phyloP scores from a whole-genome alignment of 257 asterid genomes.

The Leptodermis oblonga region DNA sequence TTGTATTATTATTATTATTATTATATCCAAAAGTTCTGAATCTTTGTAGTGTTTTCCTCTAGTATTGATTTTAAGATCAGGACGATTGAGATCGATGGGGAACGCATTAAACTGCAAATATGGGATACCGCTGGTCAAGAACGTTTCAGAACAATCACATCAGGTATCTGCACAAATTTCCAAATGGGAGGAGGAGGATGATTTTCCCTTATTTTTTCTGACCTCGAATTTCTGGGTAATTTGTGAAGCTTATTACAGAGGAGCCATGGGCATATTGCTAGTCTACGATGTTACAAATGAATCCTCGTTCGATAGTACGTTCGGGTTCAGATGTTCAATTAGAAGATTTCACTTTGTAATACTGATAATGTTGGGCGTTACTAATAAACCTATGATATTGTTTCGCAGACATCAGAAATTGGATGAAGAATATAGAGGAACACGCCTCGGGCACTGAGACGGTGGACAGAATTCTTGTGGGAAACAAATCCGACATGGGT shows the following conservation, averaged over 20 bases:
- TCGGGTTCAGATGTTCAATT: too few species aligned
- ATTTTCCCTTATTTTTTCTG: not conserved
- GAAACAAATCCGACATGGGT: slow-evolving; percentile 22
- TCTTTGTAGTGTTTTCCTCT: not conserved
- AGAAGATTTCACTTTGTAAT: too few species aligned
- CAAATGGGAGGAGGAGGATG: not conserved
- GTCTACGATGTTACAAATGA: slow-evolving; percentile 23
- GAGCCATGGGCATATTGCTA: slow-evolving; percentile 28
- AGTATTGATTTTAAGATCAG: slow-evolving; percentile 25
- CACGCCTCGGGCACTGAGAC: slow-evolving; percentile 20
- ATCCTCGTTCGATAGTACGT: slow-evolving; percentile 22
- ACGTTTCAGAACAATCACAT: slow-evolving; percentile 23
- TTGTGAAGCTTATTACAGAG: slow-evolving; percentile 23
- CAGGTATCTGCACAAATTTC: not conserved
- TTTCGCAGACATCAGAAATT: slow-evolving; percentile 20
- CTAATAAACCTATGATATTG: too few species aligned
- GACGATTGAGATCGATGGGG: slow-evolving; percentile 22
- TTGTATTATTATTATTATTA: too few species aligned
- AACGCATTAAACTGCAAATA: slow-evolving; percentile 23
- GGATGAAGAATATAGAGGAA: slow-evolving; percentile 22
- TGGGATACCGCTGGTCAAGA: slow-evolving; percentile 30
- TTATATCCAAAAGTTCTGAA: not conserved
- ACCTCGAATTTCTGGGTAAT: not conserved
- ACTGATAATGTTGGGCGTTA: too few species aligned
- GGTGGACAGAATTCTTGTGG: slow-evolving; percentile 18